Conservation (phyloP, 73 alveolate species). For the Diophrys appendiculata region DNA sequence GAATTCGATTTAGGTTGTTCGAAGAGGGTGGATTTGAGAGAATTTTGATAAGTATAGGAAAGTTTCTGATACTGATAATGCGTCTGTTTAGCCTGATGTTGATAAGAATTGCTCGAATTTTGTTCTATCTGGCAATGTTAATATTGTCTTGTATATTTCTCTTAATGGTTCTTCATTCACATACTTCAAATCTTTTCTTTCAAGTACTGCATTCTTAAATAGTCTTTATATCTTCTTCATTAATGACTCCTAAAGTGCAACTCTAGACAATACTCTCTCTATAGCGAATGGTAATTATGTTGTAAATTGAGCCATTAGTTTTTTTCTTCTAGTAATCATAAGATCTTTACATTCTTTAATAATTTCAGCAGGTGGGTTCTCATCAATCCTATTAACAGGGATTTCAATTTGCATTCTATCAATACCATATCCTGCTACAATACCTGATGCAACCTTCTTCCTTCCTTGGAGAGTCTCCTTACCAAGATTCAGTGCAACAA, state of each 20-base stretch:
- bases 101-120: slow-evolving; percentile 53
- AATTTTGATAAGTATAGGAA: slow-evolving; percentile 47
- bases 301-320: slow-evolving; percentile 36
- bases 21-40: slow-evolving; percentile 50
- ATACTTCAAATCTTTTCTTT: slow-evolving; percentile 44
- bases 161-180: slow-evolving; percentile 55
- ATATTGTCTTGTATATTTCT: slow-evolving; percentile 40
- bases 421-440: slow-evolving; percentile 50
- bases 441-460: slow-evolving; percentile 37
- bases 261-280: slow-evolving; percentile 27
- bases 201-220: slow-evolving; percentile 38
- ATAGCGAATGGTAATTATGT: slow-evolving; percentile 36
- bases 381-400: slow-evolving; percentile 50
- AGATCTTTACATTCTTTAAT: slow-evolving; percentile 45
- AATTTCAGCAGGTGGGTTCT: slow-evolving; percentile 23
- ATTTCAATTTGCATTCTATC: slow-evolving; percentile 57
- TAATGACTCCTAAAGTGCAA: slow-evolving; percentile 28
- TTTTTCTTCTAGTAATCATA: slow-evolving; percentile 11
- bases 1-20: slow-evolving; percentile 55
- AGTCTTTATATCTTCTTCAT: slow-evolving; percentile 25
- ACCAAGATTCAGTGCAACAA: slow-evolving; percentile 36
- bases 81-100: slow-evolving; percentile 42
- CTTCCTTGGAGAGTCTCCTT: slow-evolving; percentile 24
- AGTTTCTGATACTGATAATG: slow-evolving; percentile 50
- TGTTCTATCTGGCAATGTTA: slow-evolving; percentile 46